These are phyloP conservation scores for Pelomyxa schiedti DNA, from an alignment of 78 protist genomes.

Conservation along the genomic window DNA sequence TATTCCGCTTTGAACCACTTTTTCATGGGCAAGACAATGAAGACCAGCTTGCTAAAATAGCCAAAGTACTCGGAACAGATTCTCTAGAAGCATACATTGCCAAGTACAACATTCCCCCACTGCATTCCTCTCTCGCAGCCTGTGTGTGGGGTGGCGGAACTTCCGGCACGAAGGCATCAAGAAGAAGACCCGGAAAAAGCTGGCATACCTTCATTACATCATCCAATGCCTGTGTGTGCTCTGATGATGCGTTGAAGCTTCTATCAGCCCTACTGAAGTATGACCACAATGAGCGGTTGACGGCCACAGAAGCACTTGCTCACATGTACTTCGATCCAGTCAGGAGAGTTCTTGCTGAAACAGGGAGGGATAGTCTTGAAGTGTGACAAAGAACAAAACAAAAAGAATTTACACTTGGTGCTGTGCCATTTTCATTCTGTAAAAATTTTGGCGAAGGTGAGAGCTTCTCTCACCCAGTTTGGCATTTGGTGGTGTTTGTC, in stretches of 20 bases:
- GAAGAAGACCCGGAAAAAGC: slow-evolving; percentile 12
- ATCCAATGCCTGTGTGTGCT: slow-evolving; percentile 50
- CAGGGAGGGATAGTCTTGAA: too few species aligned
- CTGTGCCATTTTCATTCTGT: not conserved
- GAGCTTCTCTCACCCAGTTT: not conserved
- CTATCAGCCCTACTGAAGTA: slow-evolving; percentile 78
- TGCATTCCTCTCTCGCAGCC: not conserved
- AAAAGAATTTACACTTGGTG: too few species aligned
- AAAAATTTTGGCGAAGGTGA: not conserved
- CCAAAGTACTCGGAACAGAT: slow-evolving; percentile 92
- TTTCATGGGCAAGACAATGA: slow-evolving; percentile 96
- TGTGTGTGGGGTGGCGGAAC: not conserved
- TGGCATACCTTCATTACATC: slow-evolving; percentile 38
- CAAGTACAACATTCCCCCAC: slow-evolving; percentile 79
- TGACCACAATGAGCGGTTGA: slow-evolving; percentile 73
- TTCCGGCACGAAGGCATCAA: not conserved
- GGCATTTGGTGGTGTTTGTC: not conserved
- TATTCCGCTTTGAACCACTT: slow-evolving; percentile 94
- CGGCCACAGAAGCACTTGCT: slow-evolving; percentile 48
- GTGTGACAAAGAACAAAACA: too few species aligned
- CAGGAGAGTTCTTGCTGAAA: too few species aligned
- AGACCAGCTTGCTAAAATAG: slow-evolving; percentile 97
- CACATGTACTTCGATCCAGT: slow-evolving; percentile 40
- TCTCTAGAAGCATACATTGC: slow-evolving; percentile 76
- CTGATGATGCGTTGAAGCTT: slow-evolving; percentile 89